These are phyloP conservation scores for Phyllosticta citriasiana DNA, from an alignment of 2,329 filamentous ascomycete species.

Conservation along the genomic window DNA sequence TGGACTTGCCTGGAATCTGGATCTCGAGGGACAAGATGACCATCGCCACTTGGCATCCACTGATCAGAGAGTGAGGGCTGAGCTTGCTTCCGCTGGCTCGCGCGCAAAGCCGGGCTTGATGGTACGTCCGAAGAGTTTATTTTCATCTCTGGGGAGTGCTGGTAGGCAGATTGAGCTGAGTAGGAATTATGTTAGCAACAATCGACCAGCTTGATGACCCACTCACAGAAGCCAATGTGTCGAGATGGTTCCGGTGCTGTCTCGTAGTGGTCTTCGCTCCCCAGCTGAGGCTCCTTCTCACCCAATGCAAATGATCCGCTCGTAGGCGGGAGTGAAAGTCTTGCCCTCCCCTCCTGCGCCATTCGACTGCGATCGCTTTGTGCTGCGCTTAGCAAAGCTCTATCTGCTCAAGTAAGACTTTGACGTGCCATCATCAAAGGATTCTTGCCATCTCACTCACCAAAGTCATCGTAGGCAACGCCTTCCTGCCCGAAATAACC, in stretches of 20 bases:
- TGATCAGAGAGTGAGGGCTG: not conserved
- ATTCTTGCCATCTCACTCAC: not conserved
- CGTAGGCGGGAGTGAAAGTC: conserved; percentile 27
- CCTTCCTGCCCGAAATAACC: not conserved
- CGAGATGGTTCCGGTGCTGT: not conserved
- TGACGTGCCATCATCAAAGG: not conserved
- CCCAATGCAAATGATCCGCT: not conserved
- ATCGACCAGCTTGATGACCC: not conserved
- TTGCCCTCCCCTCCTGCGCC: conserved; percentile 24
- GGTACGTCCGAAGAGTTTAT: conserved; percentile 24
- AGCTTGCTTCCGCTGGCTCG: conserved; percentile 21
- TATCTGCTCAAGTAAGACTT: conserved; percentile 20
- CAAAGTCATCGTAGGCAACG: conserved; percentile 2
- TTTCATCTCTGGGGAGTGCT: conserved; percentile 11
- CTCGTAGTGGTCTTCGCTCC: not conserved
- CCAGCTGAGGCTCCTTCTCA: not conserved
- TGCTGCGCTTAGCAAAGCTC: conserved; percentile 23
- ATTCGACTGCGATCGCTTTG: conserved; percentile 24
- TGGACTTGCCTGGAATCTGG: not conserved
- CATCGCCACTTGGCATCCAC: not conserved
- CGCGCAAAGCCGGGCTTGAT: conserved; percentile 33
- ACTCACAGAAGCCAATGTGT: not conserved
- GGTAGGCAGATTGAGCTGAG: conserved; percentile 17
- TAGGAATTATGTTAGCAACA: not conserved
- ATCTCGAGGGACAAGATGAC: not conserved